Evolutionary conservation across 148 eudicot genomes (phyloP).

Genomic region (Euryodendron excelsum): DNA sequence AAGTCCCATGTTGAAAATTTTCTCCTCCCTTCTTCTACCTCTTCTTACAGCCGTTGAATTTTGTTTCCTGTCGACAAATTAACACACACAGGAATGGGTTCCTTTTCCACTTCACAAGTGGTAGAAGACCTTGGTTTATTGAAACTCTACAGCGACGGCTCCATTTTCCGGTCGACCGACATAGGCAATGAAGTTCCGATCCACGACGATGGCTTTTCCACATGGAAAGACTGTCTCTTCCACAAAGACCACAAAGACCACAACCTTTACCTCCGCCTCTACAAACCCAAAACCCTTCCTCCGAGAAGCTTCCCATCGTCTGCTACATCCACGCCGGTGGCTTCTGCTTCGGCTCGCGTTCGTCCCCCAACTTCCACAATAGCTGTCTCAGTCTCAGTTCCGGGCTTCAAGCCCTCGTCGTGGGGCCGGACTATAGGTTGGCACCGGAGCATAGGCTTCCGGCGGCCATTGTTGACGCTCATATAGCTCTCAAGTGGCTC

Average conservation of each 20-base stretch:
- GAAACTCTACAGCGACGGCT: conserved; percentile 54
- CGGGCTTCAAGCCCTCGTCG: conserved; percentile 43
- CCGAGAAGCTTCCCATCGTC: conserved; percentile 36
- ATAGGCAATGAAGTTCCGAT: conserved; percentile 26
- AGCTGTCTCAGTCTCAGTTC: conserved; percentile 47
- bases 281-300: conserved; percentile 28
- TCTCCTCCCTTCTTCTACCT: no score
- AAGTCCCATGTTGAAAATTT: no score
- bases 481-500: conserved; percentile 49
- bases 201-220: conserved; percentile 33
- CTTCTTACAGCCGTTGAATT: no score
- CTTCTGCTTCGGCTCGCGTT: conserved; percentile 56
- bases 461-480: conserved; percentile 47
- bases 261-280: conserved; percentile 52
- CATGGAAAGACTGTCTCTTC: conserved; percentile 51
- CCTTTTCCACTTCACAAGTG: conserved; percentile 25
- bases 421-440: conserved; percentile 59
- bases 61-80: no score
- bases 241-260: conserved; percentile 31
- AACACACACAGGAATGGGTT: conserved; percentile 29
- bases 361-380: conserved; percentile 57
- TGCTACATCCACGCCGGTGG: conserved; percentile 70
- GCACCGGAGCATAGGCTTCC: conserved; percentile 72
- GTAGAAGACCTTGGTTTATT: conserved; percentile 61
- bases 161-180: conserved; percentile 33